Evolutionary conservation across 108 stramenopile genomes (phyloP).

Genomic region (Fistulifera pelliculosa): DNA sequence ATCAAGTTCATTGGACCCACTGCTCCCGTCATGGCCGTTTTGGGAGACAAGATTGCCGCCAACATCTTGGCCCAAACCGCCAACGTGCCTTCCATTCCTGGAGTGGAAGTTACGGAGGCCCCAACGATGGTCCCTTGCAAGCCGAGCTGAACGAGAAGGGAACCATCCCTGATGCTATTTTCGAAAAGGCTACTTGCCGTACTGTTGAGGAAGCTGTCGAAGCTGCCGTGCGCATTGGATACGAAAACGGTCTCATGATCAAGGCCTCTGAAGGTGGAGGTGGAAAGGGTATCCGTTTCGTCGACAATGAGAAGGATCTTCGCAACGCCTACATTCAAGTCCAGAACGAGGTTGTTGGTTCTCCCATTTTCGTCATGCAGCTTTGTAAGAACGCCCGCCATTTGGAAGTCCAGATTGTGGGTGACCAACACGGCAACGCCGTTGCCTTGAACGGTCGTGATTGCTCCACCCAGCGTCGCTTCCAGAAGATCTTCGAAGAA

Average conservation of each 20-base stretch:
- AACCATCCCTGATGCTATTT: slow-evolving; percentile 90
- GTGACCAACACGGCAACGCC: slow-evolving; percentile 94
- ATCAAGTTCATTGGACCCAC: slow-evolving; percentile 95
- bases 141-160: slow-evolving; percentile 89
- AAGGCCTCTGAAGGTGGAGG: slow-evolving; percentile 98
- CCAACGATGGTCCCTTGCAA: slow-evolving; percentile 86
- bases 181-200: slow-evolving; percentile 83
- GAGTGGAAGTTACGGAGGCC: slow-evolving; percentile 87
- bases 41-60: slow-evolving; percentile 94
- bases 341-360: slow-evolving; percentile 89
- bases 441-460: slow-evolving; percentile 95
- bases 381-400: slow-evolving; percentile 96
- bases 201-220: slow-evolving; percentile 92
- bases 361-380: slow-evolving; percentile 97
- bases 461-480: slow-evolving; percentile 97
- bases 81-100: slow-evolving; percentile 95
- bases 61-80: slow-evolving; percentile 95
- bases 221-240: slow-evolving; percentile 86
- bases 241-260: slow-evolving; percentile 96
- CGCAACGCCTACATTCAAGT: slow-evolving; percentile 84
- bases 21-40: slow-evolving; percentile 87
- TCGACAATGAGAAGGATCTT: slow-evolving; percentile 81
- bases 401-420: slow-evolving; percentile 98
- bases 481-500: slow-evolving; percentile 99
- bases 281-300: slow-evolving; percentile 98